phyloP scores from a whole-genome alignment of 2,329 filamentous ascomycete species.

The Neurospora crassa region DNA sequence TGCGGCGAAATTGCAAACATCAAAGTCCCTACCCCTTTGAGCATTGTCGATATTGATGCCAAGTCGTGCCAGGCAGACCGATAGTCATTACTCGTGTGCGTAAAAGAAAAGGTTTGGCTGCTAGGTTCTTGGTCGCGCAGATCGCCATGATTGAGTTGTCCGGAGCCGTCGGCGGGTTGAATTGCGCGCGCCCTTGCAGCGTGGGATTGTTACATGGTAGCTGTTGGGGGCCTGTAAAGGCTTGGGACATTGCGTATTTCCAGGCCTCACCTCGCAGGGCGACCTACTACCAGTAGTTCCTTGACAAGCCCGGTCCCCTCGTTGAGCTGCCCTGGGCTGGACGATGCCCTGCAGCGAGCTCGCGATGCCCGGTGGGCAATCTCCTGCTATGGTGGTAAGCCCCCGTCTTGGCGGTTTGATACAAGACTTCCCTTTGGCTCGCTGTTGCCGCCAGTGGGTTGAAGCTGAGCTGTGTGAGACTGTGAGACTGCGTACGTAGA shows the following conservation, averaged over 20 bases:
- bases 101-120: not conserved
- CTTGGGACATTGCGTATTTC: not conserved
- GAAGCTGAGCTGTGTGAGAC: not conserved
- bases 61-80: not conserved
- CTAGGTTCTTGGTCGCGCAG: not conserved
- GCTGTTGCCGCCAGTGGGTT: not conserved
- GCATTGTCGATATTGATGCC: not conserved
- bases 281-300: not conserved
- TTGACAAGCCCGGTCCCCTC: not conserved
- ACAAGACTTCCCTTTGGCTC: not conserved
- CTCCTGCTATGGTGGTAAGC: not conserved
- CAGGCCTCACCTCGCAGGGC: not conserved
- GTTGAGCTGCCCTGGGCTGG: not conserved
- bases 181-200: not conserved
- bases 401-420: not conserved
- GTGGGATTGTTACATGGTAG: not conserved
- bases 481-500: not conserved
- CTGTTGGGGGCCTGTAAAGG: not conserved
- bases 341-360: not conserved
- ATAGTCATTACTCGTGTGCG: not conserved
- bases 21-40: not conserved
- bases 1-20: not conserved
- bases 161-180: not conserved
- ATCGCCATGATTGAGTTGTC: not conserved
- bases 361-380: not conserved